A percentile compares a stretch with the other conserved stretches of the same genome.
Evolutionary conservation across 208 protist genomes (phyloP).

Genomic region (Herpetomonas tarakana): DNA sequence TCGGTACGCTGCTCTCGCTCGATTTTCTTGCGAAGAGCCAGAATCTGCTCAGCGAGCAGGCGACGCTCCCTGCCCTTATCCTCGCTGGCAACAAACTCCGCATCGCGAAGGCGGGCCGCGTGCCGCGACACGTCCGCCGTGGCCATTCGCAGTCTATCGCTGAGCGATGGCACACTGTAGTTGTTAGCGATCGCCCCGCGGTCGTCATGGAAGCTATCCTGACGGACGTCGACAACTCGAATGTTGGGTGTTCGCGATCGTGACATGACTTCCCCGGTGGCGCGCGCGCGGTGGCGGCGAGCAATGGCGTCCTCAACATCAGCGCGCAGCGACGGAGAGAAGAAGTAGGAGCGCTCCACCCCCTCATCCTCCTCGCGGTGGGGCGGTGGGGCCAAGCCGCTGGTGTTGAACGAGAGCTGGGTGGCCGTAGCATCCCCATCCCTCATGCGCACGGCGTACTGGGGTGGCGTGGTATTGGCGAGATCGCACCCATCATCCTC

Average conservation of each 20-base stretch:
- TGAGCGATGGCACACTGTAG: not conserved
- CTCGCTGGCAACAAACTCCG: no score
- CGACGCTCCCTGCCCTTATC: no score
- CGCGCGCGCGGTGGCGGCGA: constrained; percentile 5
- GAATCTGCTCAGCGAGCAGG: no score
- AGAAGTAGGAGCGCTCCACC: not conserved
- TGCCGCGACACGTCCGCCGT: not conserved
- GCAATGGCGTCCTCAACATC: constrained; percentile 18
- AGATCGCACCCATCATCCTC: no score
- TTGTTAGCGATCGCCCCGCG: no score
- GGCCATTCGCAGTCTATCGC: not conserved
- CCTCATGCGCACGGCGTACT: no score
- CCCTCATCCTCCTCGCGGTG: not conserved
- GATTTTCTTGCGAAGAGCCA: no score
- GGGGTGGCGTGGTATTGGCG: no score
- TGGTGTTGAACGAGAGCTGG: not conserved
- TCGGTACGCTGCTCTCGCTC: no score
- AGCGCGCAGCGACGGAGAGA: not conserved
- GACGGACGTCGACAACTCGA: not conserved
- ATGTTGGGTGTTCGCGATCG: not conserved
- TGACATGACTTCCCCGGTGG: no score
- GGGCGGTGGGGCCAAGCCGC: not conserved
- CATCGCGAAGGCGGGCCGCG: no score
- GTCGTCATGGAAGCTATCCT: no score
- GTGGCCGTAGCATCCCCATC: not conserved